These are phyloP conservation scores for Ustilago crameri DNA, from an alignment of 1,284 basidiomycete genomes.

Conservation along the genomic window DNA sequence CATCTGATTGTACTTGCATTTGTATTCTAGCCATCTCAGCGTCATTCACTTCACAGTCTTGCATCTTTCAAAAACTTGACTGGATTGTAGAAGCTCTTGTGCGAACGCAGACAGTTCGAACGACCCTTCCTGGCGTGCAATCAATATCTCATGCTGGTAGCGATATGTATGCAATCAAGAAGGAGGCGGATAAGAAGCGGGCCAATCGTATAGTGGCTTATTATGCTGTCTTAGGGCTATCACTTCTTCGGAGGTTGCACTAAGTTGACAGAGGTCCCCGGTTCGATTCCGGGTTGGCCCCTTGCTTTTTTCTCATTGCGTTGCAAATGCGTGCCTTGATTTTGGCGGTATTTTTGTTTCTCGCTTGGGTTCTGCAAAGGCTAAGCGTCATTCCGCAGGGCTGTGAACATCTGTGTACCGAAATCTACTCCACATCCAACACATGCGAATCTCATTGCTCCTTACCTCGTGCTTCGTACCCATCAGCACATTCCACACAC, in stretches of 20 bases:
- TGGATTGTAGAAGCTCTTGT: not conserved
- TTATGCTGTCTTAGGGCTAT: conserved; percentile 56
- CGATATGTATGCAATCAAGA: not conserved
- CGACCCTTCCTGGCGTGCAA: not conserved
- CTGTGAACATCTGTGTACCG: too few species aligned
- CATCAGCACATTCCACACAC: too few species aligned
- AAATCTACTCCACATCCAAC: too few species aligned
- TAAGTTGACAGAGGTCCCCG: conserved; percentile 46
- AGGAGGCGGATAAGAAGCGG: not conserved
- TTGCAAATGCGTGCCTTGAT: not conserved
- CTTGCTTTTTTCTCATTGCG: conserved; percentile 10
- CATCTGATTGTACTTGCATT: not conserved
- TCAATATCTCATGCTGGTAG: not conserved
- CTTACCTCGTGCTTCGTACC: too few species aligned
- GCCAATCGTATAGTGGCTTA: conserved; percentile 56
- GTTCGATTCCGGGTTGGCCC: conserved; percentile 42
- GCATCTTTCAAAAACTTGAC: not conserved
- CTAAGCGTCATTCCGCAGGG: too few species aligned
- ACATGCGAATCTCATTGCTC: too few species aligned
- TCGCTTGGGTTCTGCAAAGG: too few species aligned
- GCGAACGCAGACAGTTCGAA: too few species aligned
- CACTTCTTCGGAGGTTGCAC: not conserved
- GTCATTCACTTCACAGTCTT: not conserved
- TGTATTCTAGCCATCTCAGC: conserved; percentile 2
- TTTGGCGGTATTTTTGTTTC: not conserved